These are phyloP conservation scores for Silene coronaria DNA, from an alignment of 179 eudicot species.

Conservation along the genomic window DNA sequence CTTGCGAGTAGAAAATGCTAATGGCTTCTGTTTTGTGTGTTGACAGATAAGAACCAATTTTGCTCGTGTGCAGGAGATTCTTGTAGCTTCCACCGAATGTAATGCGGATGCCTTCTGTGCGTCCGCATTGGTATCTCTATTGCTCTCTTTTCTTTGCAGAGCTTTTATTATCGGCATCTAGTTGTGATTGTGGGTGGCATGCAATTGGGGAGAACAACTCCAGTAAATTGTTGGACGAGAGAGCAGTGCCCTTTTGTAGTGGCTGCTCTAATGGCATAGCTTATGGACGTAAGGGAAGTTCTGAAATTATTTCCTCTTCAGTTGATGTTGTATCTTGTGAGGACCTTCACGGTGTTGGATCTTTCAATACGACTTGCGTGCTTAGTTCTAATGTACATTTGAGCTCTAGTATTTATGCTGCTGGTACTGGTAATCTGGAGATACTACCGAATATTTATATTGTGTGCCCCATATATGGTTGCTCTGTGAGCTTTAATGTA, in stretches of 20 bases:
- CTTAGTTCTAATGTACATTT: conserved; percentile 46
- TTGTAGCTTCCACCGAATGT: conserved; percentile 11
- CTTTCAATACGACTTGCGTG: conserved; percentile 70
- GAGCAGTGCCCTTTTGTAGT: conserved; percentile 16
- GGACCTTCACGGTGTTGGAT: conserved; percentile 73
- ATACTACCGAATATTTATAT: conserved; percentile 62
- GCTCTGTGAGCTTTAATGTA: conserved; percentile 53
- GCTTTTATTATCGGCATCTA: conserved; percentile 23
- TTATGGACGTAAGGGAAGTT: conserved; percentile 11
- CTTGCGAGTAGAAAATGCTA: neutral
- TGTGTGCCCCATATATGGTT: conserved; percentile 53
- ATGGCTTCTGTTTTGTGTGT: neutral
- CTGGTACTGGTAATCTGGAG: conserved; percentile 66
- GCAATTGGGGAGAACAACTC: conserved; percentile 14
- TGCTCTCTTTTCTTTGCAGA: conserved; percentile 44
- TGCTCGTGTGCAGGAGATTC: conserved; percentile 21
- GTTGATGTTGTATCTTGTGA: conserved; percentile 50
- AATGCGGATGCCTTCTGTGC: conserved; percentile 48
- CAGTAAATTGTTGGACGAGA: conserved; percentile 18
- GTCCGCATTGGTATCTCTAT: conserved; percentile 31
- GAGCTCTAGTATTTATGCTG: conserved; percentile 43
- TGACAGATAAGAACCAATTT: neutral
- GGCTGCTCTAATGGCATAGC: conserved; percentile 18
- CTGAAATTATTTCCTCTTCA: conserved; percentile 17
- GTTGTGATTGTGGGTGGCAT: conserved; percentile 28